phyloP scores from a whole-genome alignment of 164 flowering plant species.

The Nymphaea colorata region DNA sequence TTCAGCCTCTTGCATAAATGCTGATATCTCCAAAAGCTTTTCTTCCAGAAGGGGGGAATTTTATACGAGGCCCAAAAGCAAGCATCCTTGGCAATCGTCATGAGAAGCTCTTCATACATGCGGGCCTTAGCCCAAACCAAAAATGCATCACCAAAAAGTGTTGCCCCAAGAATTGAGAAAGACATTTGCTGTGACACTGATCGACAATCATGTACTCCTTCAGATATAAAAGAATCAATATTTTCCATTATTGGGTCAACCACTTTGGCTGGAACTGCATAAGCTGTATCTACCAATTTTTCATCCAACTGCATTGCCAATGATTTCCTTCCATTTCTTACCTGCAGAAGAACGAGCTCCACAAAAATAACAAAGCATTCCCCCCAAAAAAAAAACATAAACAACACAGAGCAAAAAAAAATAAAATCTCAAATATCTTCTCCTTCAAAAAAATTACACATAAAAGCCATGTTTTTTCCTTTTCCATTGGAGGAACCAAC shows the following conservation, averaged over 20 bases:
- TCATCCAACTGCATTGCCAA: constrained; percentile 31
- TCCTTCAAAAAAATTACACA: no score
- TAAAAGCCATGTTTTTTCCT: no score
- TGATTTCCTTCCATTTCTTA: constrained; percentile 31
- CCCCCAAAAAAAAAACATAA: background rate
- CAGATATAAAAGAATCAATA: constrained; percentile 14
- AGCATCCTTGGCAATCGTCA: constrained; percentile 55
- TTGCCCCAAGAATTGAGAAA: constrained; percentile 42
- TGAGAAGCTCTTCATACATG: constrained; percentile 43
- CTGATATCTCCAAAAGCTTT: constrained; percentile 49
- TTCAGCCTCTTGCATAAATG: constrained; percentile 33
- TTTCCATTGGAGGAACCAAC: no score
- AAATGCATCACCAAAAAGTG: constrained; percentile 49
- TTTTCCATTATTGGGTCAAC: constrained; percentile 31
- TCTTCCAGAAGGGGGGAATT: constrained; percentile 52
- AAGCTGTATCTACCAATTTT: constrained; percentile 24
- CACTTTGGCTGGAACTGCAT: constrained; percentile 22
- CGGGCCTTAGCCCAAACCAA: constrained; percentile 44
- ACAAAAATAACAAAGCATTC: no score
- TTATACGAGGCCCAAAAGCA: constrained; percentile 56
- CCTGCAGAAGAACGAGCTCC: constrained; percentile 16
- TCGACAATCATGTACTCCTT: constrained; percentile 33
- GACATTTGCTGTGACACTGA: constrained; percentile 47
- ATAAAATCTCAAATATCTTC: background rate
- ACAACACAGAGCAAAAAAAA: no score